These are phyloP conservation scores for Botrytis hyacinthi DNA, from an alignment of 2,329 filamentous ascomycete species.

Conservation along the genomic window DNA sequence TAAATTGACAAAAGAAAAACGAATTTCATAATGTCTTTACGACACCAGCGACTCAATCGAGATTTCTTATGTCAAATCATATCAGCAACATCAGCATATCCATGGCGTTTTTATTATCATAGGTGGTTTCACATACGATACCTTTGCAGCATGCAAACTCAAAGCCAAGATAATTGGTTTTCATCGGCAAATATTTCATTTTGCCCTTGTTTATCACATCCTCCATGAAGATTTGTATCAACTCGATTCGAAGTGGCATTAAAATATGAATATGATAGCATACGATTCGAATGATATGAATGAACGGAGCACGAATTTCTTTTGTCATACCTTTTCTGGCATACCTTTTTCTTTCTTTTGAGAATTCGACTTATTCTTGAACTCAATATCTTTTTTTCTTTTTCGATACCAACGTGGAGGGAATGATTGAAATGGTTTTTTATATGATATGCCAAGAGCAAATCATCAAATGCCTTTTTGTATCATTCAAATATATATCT, in stretches of 20 bases:
- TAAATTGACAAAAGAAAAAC: not conserved
- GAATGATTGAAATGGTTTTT: not conserved
- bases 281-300: slow-evolving; percentile 18
- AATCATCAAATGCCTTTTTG: not conserved
- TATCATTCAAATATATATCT: not conserved
- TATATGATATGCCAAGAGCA: not conserved
- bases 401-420: not conserved
- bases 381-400: not conserved
- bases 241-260: slow-evolving; percentile 7
- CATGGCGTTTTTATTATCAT: slow-evolving; percentile 20
- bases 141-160: slow-evolving; percentile 20
- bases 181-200: not conserved
- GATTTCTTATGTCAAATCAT: slow-evolving; percentile 17
- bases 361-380: not conserved
- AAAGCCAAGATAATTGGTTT: slow-evolving; percentile 8
- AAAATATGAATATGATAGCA: slow-evolving; percentile 15
- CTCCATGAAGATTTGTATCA: slow-evolving; percentile 8
- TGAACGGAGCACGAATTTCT: slow-evolving; percentile 20
- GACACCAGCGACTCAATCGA: slow-evolving; percentile 18
- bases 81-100: slow-evolving; percentile 18
- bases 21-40: slow-evolving; percentile 20
- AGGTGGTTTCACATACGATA: slow-evolving; percentile 15
- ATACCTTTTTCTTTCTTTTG: slow-evolving; percentile 12
- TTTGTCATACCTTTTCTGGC: slow-evolving; percentile 18
- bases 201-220: slow-evolving; percentile 6